Percentiles rank a stretch among this genome's conserved stretches.
Conservation (phyloP, 345 rosid genomes). For the Rhizophora apiculata region DNA sequence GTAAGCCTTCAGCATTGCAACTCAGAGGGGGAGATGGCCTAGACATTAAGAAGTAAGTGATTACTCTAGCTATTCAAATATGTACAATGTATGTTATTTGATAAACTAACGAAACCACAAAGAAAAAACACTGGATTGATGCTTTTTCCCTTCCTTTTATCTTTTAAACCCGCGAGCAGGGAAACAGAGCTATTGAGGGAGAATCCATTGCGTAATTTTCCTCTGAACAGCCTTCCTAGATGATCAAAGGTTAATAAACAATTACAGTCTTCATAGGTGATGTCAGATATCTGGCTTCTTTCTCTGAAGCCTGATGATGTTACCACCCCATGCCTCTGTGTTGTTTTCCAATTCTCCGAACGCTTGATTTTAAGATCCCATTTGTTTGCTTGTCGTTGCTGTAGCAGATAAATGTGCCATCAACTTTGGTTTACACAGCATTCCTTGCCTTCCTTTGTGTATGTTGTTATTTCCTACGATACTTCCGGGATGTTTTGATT, state of each 20-base stretch:
- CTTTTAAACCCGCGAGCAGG: conserved; percentile 31
- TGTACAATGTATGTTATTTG: not conserved
- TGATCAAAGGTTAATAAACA: conserved; percentile 23
- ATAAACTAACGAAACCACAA: no score
- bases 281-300: conserved; percentile 36
- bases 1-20: conserved; percentile 35
- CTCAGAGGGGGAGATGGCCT: conserved; percentile 36
- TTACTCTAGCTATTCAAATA: not conserved
- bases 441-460: no score
- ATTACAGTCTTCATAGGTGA: not conserved
- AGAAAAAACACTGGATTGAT: not conserved
- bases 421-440: no score
- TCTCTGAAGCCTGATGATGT: conserved; percentile 36
- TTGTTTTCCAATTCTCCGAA: no score
- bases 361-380: no score
- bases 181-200: conserved; percentile 74
- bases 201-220: conserved; percentile 82
- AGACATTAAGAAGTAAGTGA: conserved; percentile 46
- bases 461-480: no score
- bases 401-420: no score
- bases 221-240: conserved; percentile 63
- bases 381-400: no score
- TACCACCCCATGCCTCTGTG: no score
- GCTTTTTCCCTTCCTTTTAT: not conserved
- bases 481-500: no score